phyloP scores from a whole-genome alignment of 805 yeast genomes.

The Yarrowia osloensis region DNA sequence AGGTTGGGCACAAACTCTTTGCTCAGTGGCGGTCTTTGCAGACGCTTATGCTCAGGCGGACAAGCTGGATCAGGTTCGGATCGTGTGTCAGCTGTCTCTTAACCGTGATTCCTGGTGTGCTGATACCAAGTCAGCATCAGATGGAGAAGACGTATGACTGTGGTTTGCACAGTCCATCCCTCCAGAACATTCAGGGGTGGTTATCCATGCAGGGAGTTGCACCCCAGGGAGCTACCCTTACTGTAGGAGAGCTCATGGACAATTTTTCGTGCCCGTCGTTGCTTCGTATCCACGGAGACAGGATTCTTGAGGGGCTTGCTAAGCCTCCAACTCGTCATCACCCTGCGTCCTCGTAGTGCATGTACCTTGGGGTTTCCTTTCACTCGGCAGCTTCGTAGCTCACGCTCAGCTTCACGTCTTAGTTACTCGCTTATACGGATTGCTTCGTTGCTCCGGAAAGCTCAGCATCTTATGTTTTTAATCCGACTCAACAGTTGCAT shows the following conservation, averaged over 20 bases:
- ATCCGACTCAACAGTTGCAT: background rate
- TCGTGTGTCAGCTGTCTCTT: background rate
- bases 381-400: background rate
- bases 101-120: background rate
- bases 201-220: background rate
- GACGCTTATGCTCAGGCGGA: background rate
- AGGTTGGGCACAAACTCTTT: background rate
- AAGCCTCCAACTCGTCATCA: background rate
- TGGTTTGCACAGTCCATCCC: background rate
- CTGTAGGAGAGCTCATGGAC: background rate
- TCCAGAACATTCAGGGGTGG: background rate
- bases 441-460: background rate
- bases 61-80: background rate
- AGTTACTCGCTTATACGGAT: background rate
- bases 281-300: background rate
- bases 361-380: background rate
- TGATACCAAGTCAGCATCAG: background rate
- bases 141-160: background rate
- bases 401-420: background rate
- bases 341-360: background rate
- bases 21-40: background rate
- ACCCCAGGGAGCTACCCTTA: background rate
- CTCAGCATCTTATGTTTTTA: background rate
- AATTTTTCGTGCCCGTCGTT: background rate
- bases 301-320: background rate